Evolutionary conservation across 495 filamentous ascomycete species (phyloP), one percentile per base, ranked within the genome.

Genomic region (Aspergillus egyptiacus): DNA sequence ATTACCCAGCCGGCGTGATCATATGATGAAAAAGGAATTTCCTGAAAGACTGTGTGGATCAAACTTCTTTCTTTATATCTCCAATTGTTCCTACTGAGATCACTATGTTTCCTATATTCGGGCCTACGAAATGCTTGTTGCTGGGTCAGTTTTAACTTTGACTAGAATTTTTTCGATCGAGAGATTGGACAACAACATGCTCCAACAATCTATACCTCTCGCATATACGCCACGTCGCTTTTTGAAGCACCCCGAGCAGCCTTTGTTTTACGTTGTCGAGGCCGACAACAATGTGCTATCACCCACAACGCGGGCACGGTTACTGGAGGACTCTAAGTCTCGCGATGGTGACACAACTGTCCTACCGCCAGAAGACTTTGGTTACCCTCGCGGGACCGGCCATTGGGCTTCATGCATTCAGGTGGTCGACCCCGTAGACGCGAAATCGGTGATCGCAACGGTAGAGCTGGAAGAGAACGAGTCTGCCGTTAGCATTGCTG

Each of bases 321-420:
- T 97, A 0, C 70, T 91, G 5, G 76, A 82, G 32, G 83, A 89
- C 54, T 76, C 76, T 7, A 60, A 68, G 31, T 70, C 78, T 3
- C 80, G 79, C 9, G 85, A 89, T 65, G 88, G 84, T 2, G 86
- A 95, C 46, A 75, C 73, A 23, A 72, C 73, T 7, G 67, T 80
- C 2, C 73, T 94, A 5, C 83, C 89, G 6, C 79, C 91, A 0
- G 82, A 85, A 53, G 86, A 96, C 2, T 96, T 97, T 63, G 94
- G 94, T 0, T 88, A 96, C 59, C 87, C 93, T 33, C 79, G 83
- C 24, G 89, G 78, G 8, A 76, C 74, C 55, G 85, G 88, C 11
- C 84, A 94, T 53, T 99, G 94, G 94, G 89, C 94, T 20, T 95
- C 89, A 15, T 96, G 90, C 61, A 87, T 99, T 51, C 86, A 87